Conservation (phyloP, 495 filamentous ascomycete genomes). For the Bathelium albidoporum region DNA sequence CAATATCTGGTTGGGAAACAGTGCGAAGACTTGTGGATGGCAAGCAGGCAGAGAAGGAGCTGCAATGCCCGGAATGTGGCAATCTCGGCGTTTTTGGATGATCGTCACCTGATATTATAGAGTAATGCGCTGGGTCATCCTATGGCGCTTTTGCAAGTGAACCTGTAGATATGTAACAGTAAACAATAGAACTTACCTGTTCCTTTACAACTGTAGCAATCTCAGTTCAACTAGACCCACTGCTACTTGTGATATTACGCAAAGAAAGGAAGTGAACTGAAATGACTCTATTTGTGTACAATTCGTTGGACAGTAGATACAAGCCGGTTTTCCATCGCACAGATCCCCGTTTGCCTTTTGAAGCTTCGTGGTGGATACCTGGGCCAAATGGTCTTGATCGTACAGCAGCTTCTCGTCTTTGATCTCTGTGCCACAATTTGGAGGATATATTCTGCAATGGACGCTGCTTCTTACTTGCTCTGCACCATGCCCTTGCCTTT, state of each 20-base stretch:
- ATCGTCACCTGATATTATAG: neutral
- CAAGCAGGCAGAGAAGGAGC: neutral
- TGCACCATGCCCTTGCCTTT: slow-evolving; percentile 74
- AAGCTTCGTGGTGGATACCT: neutral
- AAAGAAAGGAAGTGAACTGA: neutral
- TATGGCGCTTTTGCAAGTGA: neutral
- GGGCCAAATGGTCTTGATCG: neutral
- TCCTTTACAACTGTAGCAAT: neutral
- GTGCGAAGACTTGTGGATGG: no score
- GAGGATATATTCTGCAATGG: neutral
- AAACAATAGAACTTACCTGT: neutral
- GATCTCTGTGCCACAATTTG: neutral
- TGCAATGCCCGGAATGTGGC: no score
- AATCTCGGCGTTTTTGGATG: neutral
- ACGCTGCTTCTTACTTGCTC: slow-evolving; percentile 31
- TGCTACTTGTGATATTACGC: neutral
- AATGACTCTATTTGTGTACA: slow-evolving; percentile 2
- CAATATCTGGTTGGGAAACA: no score
- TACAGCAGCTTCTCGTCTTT: neutral
- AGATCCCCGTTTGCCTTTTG: neutral
- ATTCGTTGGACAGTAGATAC: neutral
- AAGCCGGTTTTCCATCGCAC: neutral
- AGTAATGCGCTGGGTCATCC: neutral
- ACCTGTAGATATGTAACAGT: neutral
- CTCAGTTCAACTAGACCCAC: neutral